These are phyloP conservation scores for Fusarium compactum DNA, from an alignment of 2,329 filamentous ascomycete genomes.

Conservation along the genomic window DNA sequence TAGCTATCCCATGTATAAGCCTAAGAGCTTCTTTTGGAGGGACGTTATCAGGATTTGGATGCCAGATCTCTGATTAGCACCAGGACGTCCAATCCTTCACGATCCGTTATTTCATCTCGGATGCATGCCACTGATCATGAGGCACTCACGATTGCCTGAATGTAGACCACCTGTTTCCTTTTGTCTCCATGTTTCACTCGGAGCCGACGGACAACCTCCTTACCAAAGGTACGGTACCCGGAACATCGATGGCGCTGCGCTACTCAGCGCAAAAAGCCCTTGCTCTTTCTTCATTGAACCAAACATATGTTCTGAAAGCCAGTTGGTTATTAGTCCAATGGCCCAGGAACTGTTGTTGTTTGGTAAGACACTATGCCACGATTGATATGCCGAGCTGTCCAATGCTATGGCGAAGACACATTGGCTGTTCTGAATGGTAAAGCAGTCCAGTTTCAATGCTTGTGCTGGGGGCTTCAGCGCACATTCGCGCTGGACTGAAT, in stretches of 20 bases:
- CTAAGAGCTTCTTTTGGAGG: background rate
- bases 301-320: background rate
- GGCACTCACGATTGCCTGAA: background rate
- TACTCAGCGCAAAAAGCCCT: background rate
- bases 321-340: constrained; percentile 1
- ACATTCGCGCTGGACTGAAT: constrained; percentile 20
- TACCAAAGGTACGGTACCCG: constrained; percentile 32
- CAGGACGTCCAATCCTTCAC: constrained; percentile 1
- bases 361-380: constrained; percentile 1
- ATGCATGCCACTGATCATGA: constrained; percentile 7
- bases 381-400: background rate
- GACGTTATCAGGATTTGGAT: background rate
- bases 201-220: constrained; percentile 23
- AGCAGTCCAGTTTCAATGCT: background rate
- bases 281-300: background rate
- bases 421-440: background rate
- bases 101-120: background rate
- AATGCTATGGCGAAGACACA: constrained; percentile 9
- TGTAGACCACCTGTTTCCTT: background rate
- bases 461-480: constrained; percentile 19
- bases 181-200: constrained; percentile 27
- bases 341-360: background rate
- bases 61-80: constrained; percentile 10
- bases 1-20: background rate
- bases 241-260: constrained; percentile 17